Conservation (phyloP, 2,329 filamentous ascomycete genomes). For the Penicillium griseofulvum region DNA sequence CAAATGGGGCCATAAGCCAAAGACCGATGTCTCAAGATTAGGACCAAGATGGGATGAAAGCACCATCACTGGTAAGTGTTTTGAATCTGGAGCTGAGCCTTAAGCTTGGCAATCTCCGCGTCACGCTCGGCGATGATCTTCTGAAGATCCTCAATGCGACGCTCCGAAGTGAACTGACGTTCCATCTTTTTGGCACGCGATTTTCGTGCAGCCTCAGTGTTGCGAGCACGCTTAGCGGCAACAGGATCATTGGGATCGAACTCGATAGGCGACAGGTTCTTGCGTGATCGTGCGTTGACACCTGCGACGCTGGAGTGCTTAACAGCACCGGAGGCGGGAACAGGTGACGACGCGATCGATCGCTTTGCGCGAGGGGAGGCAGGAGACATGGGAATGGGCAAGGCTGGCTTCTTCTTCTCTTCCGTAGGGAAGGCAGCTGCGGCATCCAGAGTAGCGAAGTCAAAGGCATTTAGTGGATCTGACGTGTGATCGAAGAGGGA, state of each 20-base stretch:
- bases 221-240: slow-evolving; percentile 91
- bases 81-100: slow-evolving; percentile 26
- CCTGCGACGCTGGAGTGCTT: slow-evolving; percentile 70
- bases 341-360: slow-evolving; percentile 15
- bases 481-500: slow-evolving; percentile 53
- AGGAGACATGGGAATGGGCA: slow-evolving; percentile 32
- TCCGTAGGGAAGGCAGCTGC: slow-evolving; percentile 16
- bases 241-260: slow-evolving; percentile 70
- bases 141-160: slow-evolving; percentile 67
- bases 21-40: neutral
- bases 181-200: slow-evolving; percentile 83
- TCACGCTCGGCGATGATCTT: slow-evolving; percentile 38
- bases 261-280: slow-evolving; percentile 74
- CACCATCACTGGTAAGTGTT: slow-evolving; percentile 19
- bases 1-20: neutral
- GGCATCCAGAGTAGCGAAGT: slow-evolving; percentile 33
- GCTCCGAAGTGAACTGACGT: slow-evolving; percentile 71
- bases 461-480: slow-evolving; percentile 22
- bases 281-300: slow-evolving; percentile 71
- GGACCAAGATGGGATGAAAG: neutral
- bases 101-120: slow-evolving; percentile 18
- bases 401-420: slow-evolving; percentile 20
- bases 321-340: slow-evolving; percentile 32
- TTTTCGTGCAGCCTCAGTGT: slow-evolving; percentile 90
- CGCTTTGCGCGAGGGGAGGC: slow-evolving; percentile 34